Evolutionary conservation across 495 filamentous ascomycete species (phyloP).

Genomic region (Penicillium arizonense): DNA sequence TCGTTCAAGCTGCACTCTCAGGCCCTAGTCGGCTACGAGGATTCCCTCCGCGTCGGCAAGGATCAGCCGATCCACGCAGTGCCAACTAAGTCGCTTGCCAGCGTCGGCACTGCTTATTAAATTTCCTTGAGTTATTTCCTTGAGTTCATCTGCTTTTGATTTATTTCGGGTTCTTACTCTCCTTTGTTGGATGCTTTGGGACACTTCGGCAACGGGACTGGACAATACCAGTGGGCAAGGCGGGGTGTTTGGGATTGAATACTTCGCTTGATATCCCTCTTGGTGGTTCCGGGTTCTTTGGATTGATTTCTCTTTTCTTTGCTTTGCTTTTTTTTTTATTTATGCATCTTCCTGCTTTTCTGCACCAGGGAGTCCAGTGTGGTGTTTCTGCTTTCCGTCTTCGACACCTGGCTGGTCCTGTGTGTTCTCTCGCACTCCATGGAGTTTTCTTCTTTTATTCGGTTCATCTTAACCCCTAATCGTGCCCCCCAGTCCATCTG

Average conservation of each 20-base stretch:
- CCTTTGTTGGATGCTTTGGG: conserved; percentile 35
- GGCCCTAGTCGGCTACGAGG: conserved; percentile 89
- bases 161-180: conserved; percentile 29
- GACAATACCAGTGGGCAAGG: conserved; percentile 35
- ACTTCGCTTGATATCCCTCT: conserved; percentile 37
- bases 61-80: conserved; percentile 48
- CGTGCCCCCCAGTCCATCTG: conserved; percentile 26
- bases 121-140: conserved; percentile 6
- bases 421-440: conserved; percentile 50
- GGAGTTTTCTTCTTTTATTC: conserved; percentile 35
- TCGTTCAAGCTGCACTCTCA: conserved; percentile 97
- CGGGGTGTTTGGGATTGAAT: conserved; percentile 33
- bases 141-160: conserved; percentile 3
- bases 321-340: conserved; percentile 19
- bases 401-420: conserved; percentile 54
- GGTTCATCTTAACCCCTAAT: conserved; percentile 30
- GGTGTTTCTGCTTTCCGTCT: conserved; percentile 42
- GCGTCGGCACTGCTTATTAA: conserved; percentile 49
- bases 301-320: conserved; percentile 26
- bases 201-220: conserved; percentile 36
- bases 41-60: conserved; percentile 54
- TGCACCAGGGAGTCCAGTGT: conserved; percentile 51
- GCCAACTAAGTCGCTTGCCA: conserved; percentile 46
- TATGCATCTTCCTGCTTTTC: conserved; percentile 31
- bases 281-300: conserved; percentile 35